A percentile compares a stretch with the other conserved stretches of the same genome.
Conservation (phyloP, 371 early-diverging fungal species). For the Haplosporangium sp. region DNA sequence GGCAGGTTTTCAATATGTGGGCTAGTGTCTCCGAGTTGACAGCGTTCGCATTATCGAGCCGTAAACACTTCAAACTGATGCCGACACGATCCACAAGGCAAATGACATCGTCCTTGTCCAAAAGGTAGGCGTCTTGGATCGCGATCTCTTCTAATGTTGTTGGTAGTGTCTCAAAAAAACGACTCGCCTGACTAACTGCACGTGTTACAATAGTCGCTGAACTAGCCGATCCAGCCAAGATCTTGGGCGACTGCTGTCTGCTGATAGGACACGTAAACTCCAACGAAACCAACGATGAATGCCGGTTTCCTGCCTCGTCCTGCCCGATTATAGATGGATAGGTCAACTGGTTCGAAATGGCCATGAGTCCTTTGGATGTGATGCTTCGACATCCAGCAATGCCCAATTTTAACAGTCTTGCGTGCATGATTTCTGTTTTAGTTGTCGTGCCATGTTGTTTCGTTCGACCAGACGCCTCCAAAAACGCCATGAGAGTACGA, state of each 20-base stretch:
- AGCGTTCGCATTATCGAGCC: conserved; percentile 33
- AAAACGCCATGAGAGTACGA: conserved; percentile 19
- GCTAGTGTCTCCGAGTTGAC: conserved; percentile 31
- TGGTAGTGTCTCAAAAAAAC: conserved; percentile 33
- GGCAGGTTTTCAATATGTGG: conserved; percentile 24
- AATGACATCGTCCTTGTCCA: conserved; percentile 27
- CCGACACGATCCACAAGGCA: conserved; percentile 36
- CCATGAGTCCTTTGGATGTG: conserved; percentile 24
- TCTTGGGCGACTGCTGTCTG: no score
- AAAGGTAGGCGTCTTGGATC: conserved; percentile 20
- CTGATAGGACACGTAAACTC: conserved; percentile 34
- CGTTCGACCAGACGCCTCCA: conserved; percentile 19
- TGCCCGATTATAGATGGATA: background rate
- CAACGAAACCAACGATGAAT: conserved; percentile 23
- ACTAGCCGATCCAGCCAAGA: no score
- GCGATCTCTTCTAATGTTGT: conserved; percentile 39
- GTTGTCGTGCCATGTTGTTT: background rate
- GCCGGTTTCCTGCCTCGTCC: background rate
- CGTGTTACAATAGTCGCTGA: background rate
- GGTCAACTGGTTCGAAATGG: conserved; percentile 15
- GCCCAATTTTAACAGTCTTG: conserved; percentile 23
- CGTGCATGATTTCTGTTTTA: conserved; percentile 9
- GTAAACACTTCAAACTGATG: conserved; percentile 13
- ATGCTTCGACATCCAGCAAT: conserved; percentile 41
- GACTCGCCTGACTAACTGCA: conserved; percentile 10